Conservation (phyloP, 1,284 basidiomycete genomes). For the Moesziomyces parantarcticus region DNA sequence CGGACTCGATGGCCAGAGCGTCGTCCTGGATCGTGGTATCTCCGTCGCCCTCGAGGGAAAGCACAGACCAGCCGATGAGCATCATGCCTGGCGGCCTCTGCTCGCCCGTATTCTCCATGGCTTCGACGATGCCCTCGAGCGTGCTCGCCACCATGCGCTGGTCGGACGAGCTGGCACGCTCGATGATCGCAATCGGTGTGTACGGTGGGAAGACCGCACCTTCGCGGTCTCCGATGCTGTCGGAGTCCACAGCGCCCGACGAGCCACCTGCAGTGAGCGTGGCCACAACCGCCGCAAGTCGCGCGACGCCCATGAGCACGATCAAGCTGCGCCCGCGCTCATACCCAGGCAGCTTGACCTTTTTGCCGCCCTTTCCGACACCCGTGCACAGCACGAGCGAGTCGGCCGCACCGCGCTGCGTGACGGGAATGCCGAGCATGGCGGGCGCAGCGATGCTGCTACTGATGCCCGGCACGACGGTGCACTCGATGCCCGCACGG, state of each 20-base stretch:
- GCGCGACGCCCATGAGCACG: slow-evolving; percentile 93
- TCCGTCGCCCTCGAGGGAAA: slow-evolving; percentile 71
- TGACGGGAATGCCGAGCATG: slow-evolving; percentile 90
- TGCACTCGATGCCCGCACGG: slow-evolving; percentile 80
- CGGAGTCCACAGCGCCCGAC: slow-evolving; percentile 1
- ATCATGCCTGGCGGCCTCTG: slow-evolving; percentile 96
- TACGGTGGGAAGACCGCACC: slow-evolving; percentile 79
- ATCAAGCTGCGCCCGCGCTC: slow-evolving; percentile 82
- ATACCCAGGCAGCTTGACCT: slow-evolving; percentile 87
- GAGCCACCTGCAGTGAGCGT: slow-evolving; percentile 70
- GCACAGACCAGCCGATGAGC: slow-evolving; percentile 85
- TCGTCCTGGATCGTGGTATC: slow-evolving; percentile 72
- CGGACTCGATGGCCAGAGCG: slow-evolving; percentile 21
- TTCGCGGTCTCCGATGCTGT: slow-evolving; percentile 51
- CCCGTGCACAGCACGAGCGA: slow-evolving; percentile 90
- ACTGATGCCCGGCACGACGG: slow-evolving; percentile 88
- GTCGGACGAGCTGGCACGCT: slow-evolving; percentile 90
- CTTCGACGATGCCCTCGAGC: slow-evolving; percentile 77
- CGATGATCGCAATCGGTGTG: slow-evolving; percentile 89
- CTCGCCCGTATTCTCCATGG: slow-evolving; percentile 80
- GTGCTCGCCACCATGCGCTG: slow-evolving; percentile 87
- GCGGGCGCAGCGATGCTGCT: slow-evolving; percentile 89
- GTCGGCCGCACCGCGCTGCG: slow-evolving; percentile 92
- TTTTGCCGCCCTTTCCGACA: slow-evolving; percentile 85
- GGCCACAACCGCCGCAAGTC: slow-evolving; percentile 78